Evolutionary conservation across 225 moss, liverwort and hornwort species (phyloP).

Genomic region (Takakia lepidozioides): DNA sequence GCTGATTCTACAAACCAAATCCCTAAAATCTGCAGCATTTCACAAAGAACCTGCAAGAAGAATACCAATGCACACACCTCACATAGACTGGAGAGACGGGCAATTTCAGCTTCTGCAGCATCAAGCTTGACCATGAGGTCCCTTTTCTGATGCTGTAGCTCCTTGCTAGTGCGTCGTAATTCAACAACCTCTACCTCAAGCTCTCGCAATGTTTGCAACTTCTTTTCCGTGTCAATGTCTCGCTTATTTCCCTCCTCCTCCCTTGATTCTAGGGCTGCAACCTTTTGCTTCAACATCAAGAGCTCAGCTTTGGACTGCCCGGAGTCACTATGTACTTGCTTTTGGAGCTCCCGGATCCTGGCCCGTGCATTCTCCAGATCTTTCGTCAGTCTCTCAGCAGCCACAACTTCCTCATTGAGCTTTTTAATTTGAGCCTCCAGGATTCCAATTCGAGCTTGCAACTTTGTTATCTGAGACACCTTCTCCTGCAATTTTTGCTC

Average conservation of each 20-base stretch:
- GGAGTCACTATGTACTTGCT: constrained; percentile 49
- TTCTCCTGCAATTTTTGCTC: constrained; percentile 58
- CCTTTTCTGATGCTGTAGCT: constrained; percentile 76
- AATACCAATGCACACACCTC: too few relatives aligned
- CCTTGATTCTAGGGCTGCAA: constrained; percentile 48
- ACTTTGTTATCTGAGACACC: constrained; percentile 13
- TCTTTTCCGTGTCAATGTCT: constrained; percentile 69
- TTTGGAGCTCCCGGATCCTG: constrained; percentile 64
- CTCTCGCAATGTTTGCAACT: constrained; percentile 63
- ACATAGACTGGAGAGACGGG: too few relatives aligned
- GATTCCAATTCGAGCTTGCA: constrained; percentile 36
- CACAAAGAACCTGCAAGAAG: too few relatives aligned
- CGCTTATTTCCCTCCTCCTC: constrained; percentile 46
- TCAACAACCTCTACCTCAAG: constrained; percentile 81
- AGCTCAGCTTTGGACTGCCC: constrained; percentile 72
- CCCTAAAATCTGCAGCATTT: too few relatives aligned
- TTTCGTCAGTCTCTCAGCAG: constrained; percentile 40
- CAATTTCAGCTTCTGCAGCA: constrained; percentile 60
- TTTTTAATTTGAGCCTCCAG: constrained; percentile 39
- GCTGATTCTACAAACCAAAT: too few relatives aligned
- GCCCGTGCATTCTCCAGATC: constrained; percentile 58
- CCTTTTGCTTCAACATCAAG: constrained; percentile 64
- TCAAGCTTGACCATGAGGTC: constrained; percentile 64
- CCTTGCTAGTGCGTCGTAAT: constrained; percentile 77
- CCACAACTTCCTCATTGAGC: constrained; percentile 28